Evolutionary conservation across 225 moss, liverwort and hornwort species (phyloP), one percentile per base, ranked within the genome.

Genomic region (Marchantia polymorpha): DNA sequence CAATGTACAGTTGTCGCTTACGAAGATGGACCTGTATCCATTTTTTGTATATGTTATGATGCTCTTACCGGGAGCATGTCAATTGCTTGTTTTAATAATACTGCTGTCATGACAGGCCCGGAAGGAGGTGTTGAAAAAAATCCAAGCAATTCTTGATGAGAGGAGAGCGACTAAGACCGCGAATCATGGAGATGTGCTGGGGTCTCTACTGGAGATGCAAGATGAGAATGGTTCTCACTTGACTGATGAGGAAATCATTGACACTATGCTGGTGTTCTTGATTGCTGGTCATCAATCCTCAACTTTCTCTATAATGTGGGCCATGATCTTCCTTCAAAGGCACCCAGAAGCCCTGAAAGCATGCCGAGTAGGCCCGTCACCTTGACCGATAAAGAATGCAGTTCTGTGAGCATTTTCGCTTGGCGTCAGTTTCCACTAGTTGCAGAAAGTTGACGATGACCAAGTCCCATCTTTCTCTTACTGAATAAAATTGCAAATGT

Each of bases 281-380:
- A 31, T 84, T 22, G 83, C 83, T 52, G 83, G 83, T 52, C 79
- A 80, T 48, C 79, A 80, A 29, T 84, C 83, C 31, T 74, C 74
- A 23, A 74, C 83, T 16, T 74, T 73, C 69, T 64, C 83, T 14
- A 69, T 75, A 16, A 15, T 56, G 55, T 84, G 83, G 83, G 67
- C 60, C 68, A 84, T 84, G 83, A 84, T 84, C 59, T 60, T 84
- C 46, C 55, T 84, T 1, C 69, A 84, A 17, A 75, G 30, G 48
- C 53, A 80, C 56, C 80, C 83, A 12, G 55, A 75, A 15, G 75
- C 76, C 39, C 69, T 74, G 49, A 26, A 76, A 67, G 78, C 68
- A 22, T 74, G 66, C 50, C 65, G 69, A 48, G 83, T 84, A 80
- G 25, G 74, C 11, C 27, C 22, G 17, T 47, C 31, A 27, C 55